Percentiles rank a stretch among this genome's conserved stretches.
Conservation (phyloP, 2,329 filamentous ascomycete species). For the Simplicillium sp. region DNA sequence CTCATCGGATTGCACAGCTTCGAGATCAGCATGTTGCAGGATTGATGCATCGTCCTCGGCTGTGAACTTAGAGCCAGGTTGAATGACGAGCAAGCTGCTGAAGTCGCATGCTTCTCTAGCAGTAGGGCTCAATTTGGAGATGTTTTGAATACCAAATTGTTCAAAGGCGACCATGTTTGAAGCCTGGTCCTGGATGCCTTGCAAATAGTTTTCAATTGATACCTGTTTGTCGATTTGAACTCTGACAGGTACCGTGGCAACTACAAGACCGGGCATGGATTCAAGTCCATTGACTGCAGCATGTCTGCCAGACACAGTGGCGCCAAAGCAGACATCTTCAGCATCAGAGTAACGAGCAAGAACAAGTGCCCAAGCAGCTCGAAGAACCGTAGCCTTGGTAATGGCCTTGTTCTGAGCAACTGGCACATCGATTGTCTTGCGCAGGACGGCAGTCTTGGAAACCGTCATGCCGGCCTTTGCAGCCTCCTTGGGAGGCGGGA, state of each 20-base stretch:
- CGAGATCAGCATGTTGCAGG: too few species aligned
- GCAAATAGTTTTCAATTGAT: slow-evolving; percentile 35
- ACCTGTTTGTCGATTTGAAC: slow-evolving; percentile 27
- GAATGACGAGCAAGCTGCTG: slow-evolving; percentile 19
- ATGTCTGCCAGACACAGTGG: slow-evolving; percentile 7
- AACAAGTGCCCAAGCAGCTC: slow-evolving; percentile 27
- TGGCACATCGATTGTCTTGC: slow-evolving; percentile 32
- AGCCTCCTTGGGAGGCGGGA: slow-evolving; percentile 25
- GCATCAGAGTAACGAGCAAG: slow-evolving; percentile 7
- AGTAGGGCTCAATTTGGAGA: slow-evolving; percentile 11
- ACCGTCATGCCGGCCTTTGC: not conserved
- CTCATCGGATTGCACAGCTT: slow-evolving; percentile 1
- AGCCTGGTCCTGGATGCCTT: slow-evolving; percentile 11
- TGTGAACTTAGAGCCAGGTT: slow-evolving; percentile 3
- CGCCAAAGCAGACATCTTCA: slow-evolving; percentile 7
- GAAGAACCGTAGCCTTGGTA: slow-evolving; percentile 39
- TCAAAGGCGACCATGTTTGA: slow-evolving; percentile 17
- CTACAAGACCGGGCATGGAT: slow-evolving; percentile 43
- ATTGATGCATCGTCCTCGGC: not conserved
- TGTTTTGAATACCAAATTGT: slow-evolving; percentile 19
- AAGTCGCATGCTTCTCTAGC: slow-evolving; percentile 13
- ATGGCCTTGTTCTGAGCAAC: slow-evolving; percentile 22
- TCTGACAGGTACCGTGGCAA: slow-evolving; percentile 42
- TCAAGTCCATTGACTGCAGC: slow-evolving; percentile 19
- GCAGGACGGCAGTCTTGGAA: slow-evolving; percentile 27